A percentile compares a stretch with the other conserved stretches of the same genome.
Evolutionary conservation across 768 basidiomycete genomes (phyloP).

Genomic region (Polyporus arcularius): DNA sequence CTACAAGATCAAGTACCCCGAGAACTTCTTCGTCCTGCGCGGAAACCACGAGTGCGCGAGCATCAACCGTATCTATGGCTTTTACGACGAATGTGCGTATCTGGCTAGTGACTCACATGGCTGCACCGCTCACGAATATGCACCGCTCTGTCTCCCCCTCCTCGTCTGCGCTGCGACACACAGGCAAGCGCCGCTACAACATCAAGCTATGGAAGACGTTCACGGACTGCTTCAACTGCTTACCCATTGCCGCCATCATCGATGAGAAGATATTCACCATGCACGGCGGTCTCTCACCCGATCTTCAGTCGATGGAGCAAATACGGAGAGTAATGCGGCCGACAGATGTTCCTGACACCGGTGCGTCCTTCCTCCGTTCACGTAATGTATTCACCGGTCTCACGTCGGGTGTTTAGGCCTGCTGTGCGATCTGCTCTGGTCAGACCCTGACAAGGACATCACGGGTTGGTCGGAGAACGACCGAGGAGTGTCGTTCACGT

Average conservation of each 20-base stretch:
- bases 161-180: neutral
- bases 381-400: neutral
- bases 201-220: slow-evolving; percentile 99
- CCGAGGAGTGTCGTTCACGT: slow-evolving; percentile 97
- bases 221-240: slow-evolving; percentile 99
- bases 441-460: slow-evolving; percentile 99
- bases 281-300: slow-evolving; percentile 97
- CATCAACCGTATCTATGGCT: slow-evolving; percentile 99
- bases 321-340: slow-evolving; percentile 99
- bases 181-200: slow-evolving; percentile 99
- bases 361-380: slow-evolving; percentile 43
- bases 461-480: slow-evolving; percentile 99
- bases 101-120: slow-evolving; percentile 4
- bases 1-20: slow-evolving; percentile 99
- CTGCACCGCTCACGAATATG: slow-evolving; percentile 6
- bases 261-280: slow-evolving; percentile 99
- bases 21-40: slow-evolving; percentile 99
- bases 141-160: slow-evolving; percentile 6
- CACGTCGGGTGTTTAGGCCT: slow-evolving; percentile 55
- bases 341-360: slow-evolving; percentile 98
- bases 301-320: slow-evolving; percentile 99
- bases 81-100: slow-evolving; percentile 97
- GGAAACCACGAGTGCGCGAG: slow-evolving; percentile 99
- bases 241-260: slow-evolving; percentile 98
- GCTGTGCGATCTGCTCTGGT: slow-evolving; percentile 96